phyloP scores from a whole-genome alignment of 495 filamentous ascomycete species.

The Xylaria palmicola region DNA sequence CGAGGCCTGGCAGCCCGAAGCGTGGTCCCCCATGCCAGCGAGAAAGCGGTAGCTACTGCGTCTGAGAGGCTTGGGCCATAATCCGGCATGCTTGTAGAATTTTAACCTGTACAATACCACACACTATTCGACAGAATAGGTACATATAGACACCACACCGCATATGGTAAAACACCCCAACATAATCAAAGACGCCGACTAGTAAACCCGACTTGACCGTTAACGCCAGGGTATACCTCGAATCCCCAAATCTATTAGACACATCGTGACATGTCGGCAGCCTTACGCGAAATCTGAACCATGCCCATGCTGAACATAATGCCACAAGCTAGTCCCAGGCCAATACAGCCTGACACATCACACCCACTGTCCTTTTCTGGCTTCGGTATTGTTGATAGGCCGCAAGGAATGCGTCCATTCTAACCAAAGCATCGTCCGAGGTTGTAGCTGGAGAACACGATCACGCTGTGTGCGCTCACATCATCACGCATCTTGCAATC shows the following conservation, averaged over 20 bases:
- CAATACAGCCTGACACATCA: background rate
- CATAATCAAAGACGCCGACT: background rate
- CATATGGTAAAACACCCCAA: background rate
- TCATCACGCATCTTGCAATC: background rate
- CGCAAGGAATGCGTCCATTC: too few species aligned
- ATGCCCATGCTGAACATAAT: background rate
- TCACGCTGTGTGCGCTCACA: background rate
- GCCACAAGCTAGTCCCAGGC: background rate
- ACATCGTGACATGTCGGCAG: background rate
- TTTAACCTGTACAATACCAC: background rate
- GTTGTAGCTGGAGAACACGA: background rate
- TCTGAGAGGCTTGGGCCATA: background rate
- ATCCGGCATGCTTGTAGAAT: background rate
- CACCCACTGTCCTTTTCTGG: too few species aligned
- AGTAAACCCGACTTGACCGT: background rate
- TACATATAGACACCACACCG: background rate
- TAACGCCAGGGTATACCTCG: conserved; percentile 9
- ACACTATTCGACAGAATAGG: background rate
- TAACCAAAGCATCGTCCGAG: too few species aligned
- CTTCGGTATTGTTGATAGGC: too few species aligned
- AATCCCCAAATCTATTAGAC: background rate
- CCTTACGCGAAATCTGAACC: background rate
- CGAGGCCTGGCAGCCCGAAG: conserved; percentile 74
- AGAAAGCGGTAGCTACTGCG: conserved; percentile 26
- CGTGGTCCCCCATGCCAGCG: conserved; percentile 59